Base-by-base conservation (phyloP, 495 filamentous ascomycete genomes). In the Echria macrotheca region DNA sequence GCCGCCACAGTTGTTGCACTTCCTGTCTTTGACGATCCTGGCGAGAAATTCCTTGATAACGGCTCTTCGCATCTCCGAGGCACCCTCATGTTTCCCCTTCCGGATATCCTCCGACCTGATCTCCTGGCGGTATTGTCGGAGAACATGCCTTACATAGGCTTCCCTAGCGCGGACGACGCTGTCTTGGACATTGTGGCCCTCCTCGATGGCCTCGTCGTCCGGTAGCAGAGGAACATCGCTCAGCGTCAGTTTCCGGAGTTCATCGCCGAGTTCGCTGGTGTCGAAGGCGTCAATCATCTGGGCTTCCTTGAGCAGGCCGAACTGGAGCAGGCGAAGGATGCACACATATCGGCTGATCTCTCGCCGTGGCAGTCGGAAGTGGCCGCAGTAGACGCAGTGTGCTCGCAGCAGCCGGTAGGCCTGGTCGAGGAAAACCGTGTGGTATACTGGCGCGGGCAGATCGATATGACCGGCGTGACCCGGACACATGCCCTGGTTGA, bases 391-490 rank as follows among this genome's bases (percentile, higher is more conserved):
- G 44, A 83, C 75, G 66, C 94, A 99, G 70, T 88, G 86, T 32
- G 85, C 83, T 44, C 87, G 81, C 26, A 99, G 74, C 14, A 99
- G 70, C 22, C 87, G 81, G 44, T 91, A 77, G 44, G 87, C 73
- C 65, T 96, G 91, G 63, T 94, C 89, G 74, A 99, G 84, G 66
- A 95, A 95, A 0, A 87, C 84, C 19, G 89, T 85, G 70, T 96
- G 91, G 63, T 96, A 99, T 41, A 96, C 83, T 35, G 85, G 86
- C 9, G 91, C 82, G 3, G 94, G 91, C 21, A 99, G 81, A 55
- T 96, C 89, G 64, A 99, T 94, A 64, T 97, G 93, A 41, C 94
- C 94, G 25, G 82, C 77, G 71, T 99, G 94, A 50, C 94, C 94
- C 8, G 93, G 89, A 65, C 93, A 99, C 44, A 79, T 80, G 53